Evolutionary conservation across 345 rosid species (phyloP), one percentile per base, ranked within the genome.

Genomic region (Salix caprea): DNA sequence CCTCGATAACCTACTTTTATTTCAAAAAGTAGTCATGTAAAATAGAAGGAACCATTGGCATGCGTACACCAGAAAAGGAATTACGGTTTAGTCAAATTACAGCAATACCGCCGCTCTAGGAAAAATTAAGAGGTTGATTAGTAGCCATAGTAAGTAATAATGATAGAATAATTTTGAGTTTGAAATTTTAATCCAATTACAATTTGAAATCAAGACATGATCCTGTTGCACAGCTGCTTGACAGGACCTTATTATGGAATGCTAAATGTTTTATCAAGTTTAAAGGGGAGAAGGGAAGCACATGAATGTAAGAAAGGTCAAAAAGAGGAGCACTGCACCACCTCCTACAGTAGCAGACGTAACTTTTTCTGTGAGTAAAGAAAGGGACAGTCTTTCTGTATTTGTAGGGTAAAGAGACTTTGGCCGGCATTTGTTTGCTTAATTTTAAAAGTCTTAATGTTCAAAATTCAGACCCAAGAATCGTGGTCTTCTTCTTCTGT

Each of bases 401-500:
- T 11, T 36, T 52, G 23, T 18, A 52, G 7, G 7, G 36, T 28
- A 12, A 2, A 26, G 5, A 4, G 36, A 24, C 2, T 26, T 5
- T 23, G 36, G 30, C 1, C 67, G 13, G 67, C 18, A 18, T 66
- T 34, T 34, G 21, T 15, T 30, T 66, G 21, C n/a, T 28, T 21
- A 67, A 37, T 15, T 66, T 32, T 16, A 16, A 37, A 34, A 26
- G 19, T 65, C 19, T 65, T 5, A 7, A 62, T 26, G 69, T 66
- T 14, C 5, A 66, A 5, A 34, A 30, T 8, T 73, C 76, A 74
- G 85, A 76, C 87, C 78, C 52, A 21, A 68, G 26, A 11, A 37
- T 5, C 62, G 78, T 79, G 62, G 78, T 79, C 84, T 4, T 28
- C 85, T 65, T 84, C 84, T 62, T 79, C 81, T 67, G 56, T 21